phyloP scores from a whole-genome alignment of 306 rosid genomes.

The Comarum palustre region DNA sequence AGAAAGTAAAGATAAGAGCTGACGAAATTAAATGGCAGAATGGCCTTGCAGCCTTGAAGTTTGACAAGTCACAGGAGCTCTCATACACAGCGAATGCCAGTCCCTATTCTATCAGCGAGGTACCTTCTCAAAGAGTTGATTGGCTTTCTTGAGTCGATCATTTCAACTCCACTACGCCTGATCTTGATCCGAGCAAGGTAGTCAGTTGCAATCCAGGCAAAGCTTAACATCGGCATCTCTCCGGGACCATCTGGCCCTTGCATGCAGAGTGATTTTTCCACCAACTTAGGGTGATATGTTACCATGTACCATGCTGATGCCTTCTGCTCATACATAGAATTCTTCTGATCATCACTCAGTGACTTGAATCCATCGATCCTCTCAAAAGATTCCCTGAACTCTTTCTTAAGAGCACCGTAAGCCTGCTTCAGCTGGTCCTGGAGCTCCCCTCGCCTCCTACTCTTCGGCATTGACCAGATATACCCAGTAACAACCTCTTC shows the following conservation, averaged over 20 bases:
- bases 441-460: slow-evolving; percentile 81
- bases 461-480: slow-evolving; percentile 93
- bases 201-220: slow-evolving; percentile 81
- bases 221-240: slow-evolving; percentile 55
- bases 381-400: slow-evolving; percentile 71
- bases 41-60: slow-evolving; percentile 22
- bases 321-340: slow-evolving; percentile 62
- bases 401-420: slow-evolving; percentile 63
- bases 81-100: neutral
- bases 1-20: neutral
- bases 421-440: slow-evolving; percentile 86
- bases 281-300: slow-evolving; percentile 70
- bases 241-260: slow-evolving; percentile 38
- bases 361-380: slow-evolving; percentile 35
- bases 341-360: slow-evolving; percentile 56
- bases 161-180: slow-evolving; percentile 25
- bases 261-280: slow-evolving; percentile 39
- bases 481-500: slow-evolving; percentile 86
- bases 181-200: slow-evolving; percentile 81
- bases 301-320: slow-evolving; percentile 91
- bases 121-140: slow-evolving; percentile 57
- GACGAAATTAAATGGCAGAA: slow-evolving; percentile 23
- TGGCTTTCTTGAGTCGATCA: slow-evolving; percentile 44
- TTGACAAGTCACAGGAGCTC: slow-evolving; percentile 1
- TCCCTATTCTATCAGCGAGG: slow-evolving; percentile 53